phyloP scores from a whole-genome alignment of 345 rosid genomes.

The Capsella bursapastoris region DNA sequence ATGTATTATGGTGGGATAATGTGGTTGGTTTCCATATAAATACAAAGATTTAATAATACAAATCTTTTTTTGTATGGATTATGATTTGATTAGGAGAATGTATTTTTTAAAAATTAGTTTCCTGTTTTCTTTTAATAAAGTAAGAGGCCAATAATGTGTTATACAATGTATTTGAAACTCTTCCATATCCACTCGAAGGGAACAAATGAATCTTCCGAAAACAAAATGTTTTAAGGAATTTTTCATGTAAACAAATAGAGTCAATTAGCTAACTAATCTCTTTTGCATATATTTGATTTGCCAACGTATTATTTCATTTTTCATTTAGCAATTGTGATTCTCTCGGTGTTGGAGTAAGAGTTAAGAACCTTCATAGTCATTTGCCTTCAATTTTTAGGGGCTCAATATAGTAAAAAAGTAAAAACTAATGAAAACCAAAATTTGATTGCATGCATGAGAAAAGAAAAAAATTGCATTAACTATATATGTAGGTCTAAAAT shows the following conservation, averaged over 20 bases:
- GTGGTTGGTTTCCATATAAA: slow-evolving; percentile 29
- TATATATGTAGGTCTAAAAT: neutral
- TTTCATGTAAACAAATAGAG: neutral
- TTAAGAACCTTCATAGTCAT: neutral
- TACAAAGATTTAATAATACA: slow-evolving; percentile 27
- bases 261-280: neutral
- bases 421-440: neutral
- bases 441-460: neutral
- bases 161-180: slow-evolving; percentile 3
- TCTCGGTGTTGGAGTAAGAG: neutral
- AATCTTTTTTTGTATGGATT: neutral
- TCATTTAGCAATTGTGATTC: neutral
- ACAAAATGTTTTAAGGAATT: neutral
- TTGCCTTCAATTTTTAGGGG: neutral
- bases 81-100: slow-evolving; percentile 19
- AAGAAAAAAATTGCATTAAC: neutral
- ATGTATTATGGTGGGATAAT: slow-evolving; percentile 32
- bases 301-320: neutral
- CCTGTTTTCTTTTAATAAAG: neutral
- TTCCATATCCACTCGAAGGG: neutral
- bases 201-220: neutral
- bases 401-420: neutral
- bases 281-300: neutral
- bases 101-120: neutral
- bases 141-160: slow-evolving; percentile 13